A percentile compares a stretch with the other conserved stretches of the same genome.
phyloP scores from a whole-genome alignment of 306 rosid species.

The Fragaria nilgerrensis region DNA sequence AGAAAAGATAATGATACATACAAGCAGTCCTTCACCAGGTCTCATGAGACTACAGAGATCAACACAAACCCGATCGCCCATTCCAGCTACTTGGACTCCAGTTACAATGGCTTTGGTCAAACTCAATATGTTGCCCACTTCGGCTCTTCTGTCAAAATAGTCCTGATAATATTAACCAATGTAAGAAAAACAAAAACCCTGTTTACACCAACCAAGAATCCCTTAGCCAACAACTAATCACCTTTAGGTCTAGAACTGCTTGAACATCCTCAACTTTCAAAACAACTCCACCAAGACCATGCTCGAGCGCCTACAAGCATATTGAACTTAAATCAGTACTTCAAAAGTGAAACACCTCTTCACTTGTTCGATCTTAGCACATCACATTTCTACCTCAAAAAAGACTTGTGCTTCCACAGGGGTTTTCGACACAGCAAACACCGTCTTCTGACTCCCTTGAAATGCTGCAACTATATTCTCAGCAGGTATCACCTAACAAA shows the following conservation, averaged over 20 bases:
- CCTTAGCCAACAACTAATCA: conserved; percentile 31
- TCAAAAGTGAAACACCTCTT: background rate
- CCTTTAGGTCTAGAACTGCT: conserved; percentile 81
- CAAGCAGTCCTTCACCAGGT: conserved; percentile 95
- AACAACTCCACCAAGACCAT: conserved; percentile 85
- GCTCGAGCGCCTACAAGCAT: conserved; percentile 69
- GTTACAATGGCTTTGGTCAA: conserved; percentile 75
- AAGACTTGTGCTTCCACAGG: conserved; percentile 66
- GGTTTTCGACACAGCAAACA: conserved; percentile 59
- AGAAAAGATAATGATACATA: conserved; percentile 31
- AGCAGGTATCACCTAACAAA: conserved; percentile 73
- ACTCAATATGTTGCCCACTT: conserved; percentile 55
- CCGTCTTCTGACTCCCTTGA: conserved; percentile 67
- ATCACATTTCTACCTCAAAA: conserved; percentile 62
- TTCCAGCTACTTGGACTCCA: conserved; percentile 62
- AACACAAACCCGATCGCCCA: conserved; percentile 97
- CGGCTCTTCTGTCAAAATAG: conserved; percentile 77
- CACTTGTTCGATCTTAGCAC: conserved; percentile 7
- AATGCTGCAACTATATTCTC: conserved; percentile 89
- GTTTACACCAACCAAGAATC: conserved; percentile 19
- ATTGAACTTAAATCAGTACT: background rate
- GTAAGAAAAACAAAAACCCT: conserved; percentile 33
- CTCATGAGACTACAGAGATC: conserved; percentile 91
- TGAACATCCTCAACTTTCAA: conserved; percentile 70
- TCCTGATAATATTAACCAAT: conserved; percentile 56